Evolutionary conservation across 2,329 filamentous ascomycete genomes (phyloP).

Genomic region (Aspergillus awamori): DNA sequence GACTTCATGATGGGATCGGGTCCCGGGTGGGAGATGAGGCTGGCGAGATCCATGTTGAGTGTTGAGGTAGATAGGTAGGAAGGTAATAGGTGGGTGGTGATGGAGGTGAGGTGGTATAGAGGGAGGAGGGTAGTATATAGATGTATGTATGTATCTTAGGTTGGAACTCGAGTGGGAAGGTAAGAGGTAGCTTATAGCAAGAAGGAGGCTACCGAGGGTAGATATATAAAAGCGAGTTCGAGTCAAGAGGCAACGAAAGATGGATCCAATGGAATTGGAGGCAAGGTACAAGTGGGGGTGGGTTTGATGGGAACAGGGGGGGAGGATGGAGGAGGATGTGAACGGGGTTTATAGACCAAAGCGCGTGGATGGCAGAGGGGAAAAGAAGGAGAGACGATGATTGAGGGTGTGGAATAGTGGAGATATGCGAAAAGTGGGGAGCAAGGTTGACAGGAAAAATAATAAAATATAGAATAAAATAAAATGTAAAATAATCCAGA

Average conservation of each 20-base stretch:
- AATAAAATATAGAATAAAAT: background rate
- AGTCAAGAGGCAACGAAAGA: conserved; percentile 5
- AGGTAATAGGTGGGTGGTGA: background rate
- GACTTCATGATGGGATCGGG: conserved; percentile 22
- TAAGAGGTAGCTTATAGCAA: conserved; percentile 1
- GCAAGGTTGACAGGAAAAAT: conserved; percentile 16
- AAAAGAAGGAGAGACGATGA: conserved; percentile 2
- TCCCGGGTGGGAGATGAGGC: conserved; percentile 34
- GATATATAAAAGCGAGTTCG: conserved; percentile 21
- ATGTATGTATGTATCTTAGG: no score
- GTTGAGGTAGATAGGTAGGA: background rate
- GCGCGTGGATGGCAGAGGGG: conserved; percentile 13
- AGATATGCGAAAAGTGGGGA: conserved; percentile 21
- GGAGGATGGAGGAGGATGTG: conserved; percentile 4
- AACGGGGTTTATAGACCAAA: conserved; percentile 26
- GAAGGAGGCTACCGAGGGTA: conserved; percentile 16
- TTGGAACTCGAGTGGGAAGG: background rate
- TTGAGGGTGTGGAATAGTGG: conserved; percentile 2
- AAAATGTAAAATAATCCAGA: background rate
- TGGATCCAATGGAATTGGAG: conserved; percentile 10
- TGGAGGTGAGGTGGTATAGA: background rate
- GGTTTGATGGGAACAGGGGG: conserved; percentile 16
- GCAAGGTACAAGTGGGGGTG: conserved; percentile 16
- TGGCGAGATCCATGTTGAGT: conserved; percentile 40
- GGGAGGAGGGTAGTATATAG: conserved; percentile 1